These are phyloP conservation scores for Helotiales sp. DNA, from an alignment of 2,329 filamentous ascomycete genomes.

Conservation along the genomic window DNA sequence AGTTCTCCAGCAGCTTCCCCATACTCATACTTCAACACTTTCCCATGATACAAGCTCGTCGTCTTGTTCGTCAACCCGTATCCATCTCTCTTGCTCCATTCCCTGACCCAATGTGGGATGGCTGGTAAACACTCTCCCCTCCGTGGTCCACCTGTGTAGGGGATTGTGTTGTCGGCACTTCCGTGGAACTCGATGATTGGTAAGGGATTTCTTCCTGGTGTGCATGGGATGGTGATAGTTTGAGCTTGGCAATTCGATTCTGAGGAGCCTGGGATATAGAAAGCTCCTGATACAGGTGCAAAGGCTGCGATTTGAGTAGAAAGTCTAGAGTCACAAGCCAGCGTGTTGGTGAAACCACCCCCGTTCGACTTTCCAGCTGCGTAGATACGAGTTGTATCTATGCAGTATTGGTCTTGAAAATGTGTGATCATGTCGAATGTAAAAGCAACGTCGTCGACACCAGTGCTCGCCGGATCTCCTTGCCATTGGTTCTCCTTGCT, in stretches of 20 bases:
- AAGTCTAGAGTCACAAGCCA: slow-evolving; percentile 43
- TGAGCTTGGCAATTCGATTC: slow-evolving; percentile 35
- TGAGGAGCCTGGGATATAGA: slow-evolving; percentile 36
- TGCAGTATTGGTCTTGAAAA: slow-evolving; percentile 40
- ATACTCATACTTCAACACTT: slow-evolving; percentile 17
- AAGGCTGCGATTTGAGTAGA: slow-evolving; percentile 46
- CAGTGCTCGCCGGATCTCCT: slow-evolving; percentile 37
- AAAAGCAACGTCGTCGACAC: slow-evolving; percentile 45
- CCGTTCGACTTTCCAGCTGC: slow-evolving; percentile 48
- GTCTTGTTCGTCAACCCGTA: slow-evolving; percentile 17
- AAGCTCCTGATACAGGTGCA: slow-evolving; percentile 45
- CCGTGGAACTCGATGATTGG: slow-evolving; percentile 53
- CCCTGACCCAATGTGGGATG: slow-evolving; percentile 41
- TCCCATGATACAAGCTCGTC: slow-evolving; percentile 17
- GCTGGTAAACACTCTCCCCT: slow-evolving; percentile 44
- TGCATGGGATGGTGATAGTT: slow-evolving; percentile 40
- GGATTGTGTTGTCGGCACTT: slow-evolving; percentile 46
- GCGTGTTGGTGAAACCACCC: slow-evolving; percentile 42
- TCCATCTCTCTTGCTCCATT: slow-evolving; percentile 40
- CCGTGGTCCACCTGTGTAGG: slow-evolving; percentile 44
- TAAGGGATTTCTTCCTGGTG: slow-evolving; percentile 36
- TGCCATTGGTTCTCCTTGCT: slow-evolving; percentile 41
- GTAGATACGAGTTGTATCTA: slow-evolving; percentile 43
- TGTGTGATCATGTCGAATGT: slow-evolving; percentile 43
- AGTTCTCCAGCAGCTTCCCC: neutral